These are phyloP conservation scores for Blastobotrys arbuscula DNA, from an alignment of 1,139 yeast species.

Conservation along the genomic window DNA sequence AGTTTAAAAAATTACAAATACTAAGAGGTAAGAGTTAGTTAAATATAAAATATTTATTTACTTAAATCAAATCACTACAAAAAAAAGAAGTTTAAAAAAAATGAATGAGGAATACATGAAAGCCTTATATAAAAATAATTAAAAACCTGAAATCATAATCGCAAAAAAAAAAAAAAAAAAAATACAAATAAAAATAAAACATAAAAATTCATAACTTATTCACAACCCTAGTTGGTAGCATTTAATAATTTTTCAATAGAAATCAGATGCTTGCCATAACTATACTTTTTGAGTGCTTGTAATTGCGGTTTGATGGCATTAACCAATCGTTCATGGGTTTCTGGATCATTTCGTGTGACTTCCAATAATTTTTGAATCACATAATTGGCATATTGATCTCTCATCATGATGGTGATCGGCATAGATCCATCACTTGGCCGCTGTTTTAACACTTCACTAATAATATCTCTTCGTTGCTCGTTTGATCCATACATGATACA, in stretches of 20 bases:
- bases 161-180: neutral
- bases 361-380: constrained; percentile 93
- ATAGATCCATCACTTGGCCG: constrained; percentile 30
- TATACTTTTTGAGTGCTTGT: constrained; percentile 36
- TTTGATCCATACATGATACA: constrained; percentile 71
- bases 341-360: constrained; percentile 55
- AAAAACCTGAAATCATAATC: neutral
- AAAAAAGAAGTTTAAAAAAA: neutral
- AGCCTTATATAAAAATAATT: too few species aligned
- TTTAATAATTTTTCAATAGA: constrained; percentile 65
- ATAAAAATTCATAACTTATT: neutral
- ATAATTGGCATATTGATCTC: constrained; percentile 95
- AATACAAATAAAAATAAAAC: neutral
- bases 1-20: too few species aligned
- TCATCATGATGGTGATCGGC: constrained; percentile 66
- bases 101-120: neutral
- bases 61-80: neutral
- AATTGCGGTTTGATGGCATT: constrained; percentile 38
- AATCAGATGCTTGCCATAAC: constrained; percentile 76
- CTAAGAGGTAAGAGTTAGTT: too few species aligned
- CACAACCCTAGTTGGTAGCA: constrained; percentile 3
- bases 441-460: constrained; percentile 54
- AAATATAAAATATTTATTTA: neutral
- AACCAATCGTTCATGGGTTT: constrained; percentile 43
- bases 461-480: constrained; percentile 56